Evolutionary conservation across 1,139 yeast genomes (phyloP).

Genomic region (Protomyces gravidus): DNA sequence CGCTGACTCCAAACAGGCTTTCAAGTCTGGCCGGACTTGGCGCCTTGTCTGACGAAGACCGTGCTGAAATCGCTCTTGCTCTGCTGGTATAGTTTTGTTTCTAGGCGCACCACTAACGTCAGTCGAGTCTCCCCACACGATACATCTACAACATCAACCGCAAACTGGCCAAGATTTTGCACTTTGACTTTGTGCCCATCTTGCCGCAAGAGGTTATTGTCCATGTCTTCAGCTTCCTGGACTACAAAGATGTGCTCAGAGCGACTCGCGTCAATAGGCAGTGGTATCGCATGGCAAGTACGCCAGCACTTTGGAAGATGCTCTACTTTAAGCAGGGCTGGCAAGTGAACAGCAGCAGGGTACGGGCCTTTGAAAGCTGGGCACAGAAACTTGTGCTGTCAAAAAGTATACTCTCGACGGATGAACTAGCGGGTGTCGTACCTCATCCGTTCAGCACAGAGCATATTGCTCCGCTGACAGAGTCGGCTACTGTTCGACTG

Average conservation of each 20-base stretch:
- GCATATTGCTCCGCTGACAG: constrained; percentile 19
- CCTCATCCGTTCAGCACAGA: constrained; percentile 9
- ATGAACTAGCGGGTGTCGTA: neutral
- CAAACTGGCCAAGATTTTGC: constrained; percentile 13
- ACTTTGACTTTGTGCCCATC: constrained; percentile 21
- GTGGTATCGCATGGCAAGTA: constrained; percentile 29
- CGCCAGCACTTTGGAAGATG: constrained; percentile 30
- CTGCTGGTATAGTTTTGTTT: neutral
- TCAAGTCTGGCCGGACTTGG: constrained; percentile 3
- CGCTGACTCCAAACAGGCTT: neutral
- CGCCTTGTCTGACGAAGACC: constrained; percentile 10
- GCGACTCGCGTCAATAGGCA: constrained; percentile 24
- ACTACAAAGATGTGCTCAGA: constrained; percentile 24
- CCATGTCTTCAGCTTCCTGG: constrained; percentile 24
- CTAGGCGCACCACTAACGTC: neutral
- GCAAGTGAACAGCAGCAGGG: constrained; percentile 23
- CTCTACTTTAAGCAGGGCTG: constrained; percentile 30
- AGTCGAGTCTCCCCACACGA: constrained; percentile 14
- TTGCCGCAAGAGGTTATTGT: constrained; percentile 29
- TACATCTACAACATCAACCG: constrained; percentile 19
- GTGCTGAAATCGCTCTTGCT: constrained; percentile 19
- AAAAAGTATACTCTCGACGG: neutral
- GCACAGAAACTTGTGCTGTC: constrained; percentile 5
- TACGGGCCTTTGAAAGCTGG: constrained; percentile 26
- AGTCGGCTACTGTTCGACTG: constrained; percentile 9